Conservation (phyloP, 2,329 filamentous ascomycete genomes). For the Phaeosphaeria sp. region DNA sequence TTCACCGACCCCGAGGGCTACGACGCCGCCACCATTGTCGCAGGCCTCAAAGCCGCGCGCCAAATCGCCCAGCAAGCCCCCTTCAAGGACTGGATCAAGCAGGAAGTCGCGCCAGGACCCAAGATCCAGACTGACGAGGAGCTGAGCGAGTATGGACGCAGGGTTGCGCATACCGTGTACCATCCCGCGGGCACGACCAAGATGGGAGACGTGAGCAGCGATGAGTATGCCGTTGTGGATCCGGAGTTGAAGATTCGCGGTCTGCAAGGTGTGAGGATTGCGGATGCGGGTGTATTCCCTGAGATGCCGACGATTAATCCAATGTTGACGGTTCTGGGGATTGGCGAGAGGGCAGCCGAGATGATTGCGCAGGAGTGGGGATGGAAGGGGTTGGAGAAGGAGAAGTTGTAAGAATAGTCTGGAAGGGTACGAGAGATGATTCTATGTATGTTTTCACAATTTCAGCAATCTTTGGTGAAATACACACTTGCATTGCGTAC, state of each 20-base stretch:
- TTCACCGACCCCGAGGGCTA: conserved; percentile 87
- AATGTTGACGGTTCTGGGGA: conserved; percentile 85
- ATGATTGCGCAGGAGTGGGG: conserved; percentile 77
- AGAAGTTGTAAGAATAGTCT: conserved; percentile 55
- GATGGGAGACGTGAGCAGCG: conserved; percentile 77
- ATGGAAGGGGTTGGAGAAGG: conserved; percentile 64
- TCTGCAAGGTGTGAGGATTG: conserved; percentile 76
- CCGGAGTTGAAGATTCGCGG: conserved; percentile 74
- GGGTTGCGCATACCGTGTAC: conserved; percentile 86
- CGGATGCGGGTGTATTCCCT: conserved; percentile 87
- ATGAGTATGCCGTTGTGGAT: conserved; percentile 81
- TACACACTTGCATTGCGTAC: too few relatives aligned
- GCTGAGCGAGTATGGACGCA: conserved; percentile 79
- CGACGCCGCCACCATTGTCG: conserved; percentile 80
- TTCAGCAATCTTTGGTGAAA: background rate
- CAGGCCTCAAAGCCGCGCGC: conserved; percentile 78
- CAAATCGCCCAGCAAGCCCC: conserved; percentile 76
- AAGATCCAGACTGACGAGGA: conserved; percentile 77
- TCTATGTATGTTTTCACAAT: conserved; percentile 3
- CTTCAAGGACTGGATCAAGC: conserved; percentile 83
- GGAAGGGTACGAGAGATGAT: background rate
- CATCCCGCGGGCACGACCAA: conserved; percentile 89
- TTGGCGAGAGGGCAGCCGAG: conserved; percentile 86
- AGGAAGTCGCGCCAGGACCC: conserved; percentile 80
- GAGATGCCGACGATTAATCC: conserved; percentile 87